A percentile compares a stretch with the other conserved stretches of the same genome.
These are phyloP conservation scores for Jaapia argillacea DNA, from an alignment of 768 basidiomycete genomes.

Conservation along the genomic window DNA sequence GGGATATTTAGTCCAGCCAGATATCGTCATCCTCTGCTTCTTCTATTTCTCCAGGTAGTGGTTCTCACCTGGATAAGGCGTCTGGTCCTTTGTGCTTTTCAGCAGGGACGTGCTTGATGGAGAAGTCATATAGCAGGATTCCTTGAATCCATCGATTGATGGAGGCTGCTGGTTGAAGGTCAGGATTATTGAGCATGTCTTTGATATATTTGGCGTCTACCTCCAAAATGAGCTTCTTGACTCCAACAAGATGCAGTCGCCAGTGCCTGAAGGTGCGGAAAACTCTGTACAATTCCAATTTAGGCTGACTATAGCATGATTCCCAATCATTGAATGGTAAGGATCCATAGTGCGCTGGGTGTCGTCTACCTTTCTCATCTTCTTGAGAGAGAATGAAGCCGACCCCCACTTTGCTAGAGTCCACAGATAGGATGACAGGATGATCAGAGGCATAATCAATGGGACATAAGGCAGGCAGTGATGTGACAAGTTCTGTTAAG, in stretches of 20 bases:
- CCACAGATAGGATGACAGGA: slow-evolving; percentile 25
- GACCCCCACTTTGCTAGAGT: slow-evolving; percentile 24
- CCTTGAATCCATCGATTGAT: slow-evolving; percentile 32
- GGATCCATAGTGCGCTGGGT: slow-evolving; percentile 23
- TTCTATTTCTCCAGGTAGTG: neutral
- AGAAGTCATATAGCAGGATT: slow-evolving; percentile 28
- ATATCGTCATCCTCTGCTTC: too few species aligned
- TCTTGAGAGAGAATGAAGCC: slow-evolving; percentile 29
- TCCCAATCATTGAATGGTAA: slow-evolving; percentile 20
- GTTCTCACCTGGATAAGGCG: slow-evolving; percentile 22
- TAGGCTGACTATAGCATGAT: slow-evolving; percentile 16
- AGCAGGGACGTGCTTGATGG: slow-evolving; percentile 26
- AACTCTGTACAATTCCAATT: slow-evolving; percentile 18
- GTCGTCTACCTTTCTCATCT: slow-evolving; percentile 6
- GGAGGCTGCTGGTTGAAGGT: slow-evolving; percentile 23
- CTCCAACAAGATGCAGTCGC: slow-evolving; percentile 18
- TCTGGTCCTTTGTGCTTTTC: slow-evolving; percentile 26
- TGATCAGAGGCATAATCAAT: slow-evolving; percentile 20
- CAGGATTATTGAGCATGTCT: slow-evolving; percentile 32
- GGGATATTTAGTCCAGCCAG: too few species aligned
- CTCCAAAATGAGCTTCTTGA: slow-evolving; percentile 22
- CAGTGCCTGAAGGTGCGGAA: slow-evolving; percentile 12
- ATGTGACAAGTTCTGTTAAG: slow-evolving; percentile 17
- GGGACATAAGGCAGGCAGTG: slow-evolving; percentile 17
- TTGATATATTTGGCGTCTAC: slow-evolving; percentile 30